Base-by-base conservation (phyloP, 768 basidiomycete species). In the Termitomyces sp. region DNA sequence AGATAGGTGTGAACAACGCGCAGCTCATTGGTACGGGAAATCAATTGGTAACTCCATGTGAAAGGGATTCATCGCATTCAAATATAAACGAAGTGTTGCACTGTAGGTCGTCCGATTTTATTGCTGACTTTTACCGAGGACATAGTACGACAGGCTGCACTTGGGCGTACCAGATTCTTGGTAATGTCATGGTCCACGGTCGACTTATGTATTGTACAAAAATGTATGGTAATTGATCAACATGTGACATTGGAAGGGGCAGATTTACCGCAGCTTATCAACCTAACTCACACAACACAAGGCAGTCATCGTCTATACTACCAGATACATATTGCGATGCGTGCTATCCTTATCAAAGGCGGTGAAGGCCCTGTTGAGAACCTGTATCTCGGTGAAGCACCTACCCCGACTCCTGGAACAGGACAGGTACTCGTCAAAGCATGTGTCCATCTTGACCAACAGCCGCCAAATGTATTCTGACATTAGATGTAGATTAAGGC, bases 381-480 rank as follows among this genome's bases (percentile, higher is more conserved):
- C 63, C 76, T 96, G 34, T 88, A 90, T 69, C 71, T 95, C 42
- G 94, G 92, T 1, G 83, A 91, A 56, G 75, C 75, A 20, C 76
- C 83, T 39, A 85, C 76, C 39, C 93, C 94, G 16, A 66, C 68
- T n/a, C 80, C 82, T 18, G 63, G 71, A 43, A 64, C 78, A 16
- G 80, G 78, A 5, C 73, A 94, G 62, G 88, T 93, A 2, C 77
- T 93, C n/a, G 86, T 96, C 53, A 88, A 93, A 80, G 93, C 84
- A 29, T 42, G 39, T 39, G 31, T 46, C 32, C 29, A n/a, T 18
- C 41, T 52, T 54, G 5, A n/a, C 34, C 31, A n/a, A 29, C 39
- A 41, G 24, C 36, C 16, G 55, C 31, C 22, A 49, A 31, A 32
- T 41, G 32, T 58, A 26, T 39, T 51, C 27, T 46, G 44, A 46